Conservation (phyloP, 2,329 filamentous ascomycete species). For the Hortaea sp. region DNA sequence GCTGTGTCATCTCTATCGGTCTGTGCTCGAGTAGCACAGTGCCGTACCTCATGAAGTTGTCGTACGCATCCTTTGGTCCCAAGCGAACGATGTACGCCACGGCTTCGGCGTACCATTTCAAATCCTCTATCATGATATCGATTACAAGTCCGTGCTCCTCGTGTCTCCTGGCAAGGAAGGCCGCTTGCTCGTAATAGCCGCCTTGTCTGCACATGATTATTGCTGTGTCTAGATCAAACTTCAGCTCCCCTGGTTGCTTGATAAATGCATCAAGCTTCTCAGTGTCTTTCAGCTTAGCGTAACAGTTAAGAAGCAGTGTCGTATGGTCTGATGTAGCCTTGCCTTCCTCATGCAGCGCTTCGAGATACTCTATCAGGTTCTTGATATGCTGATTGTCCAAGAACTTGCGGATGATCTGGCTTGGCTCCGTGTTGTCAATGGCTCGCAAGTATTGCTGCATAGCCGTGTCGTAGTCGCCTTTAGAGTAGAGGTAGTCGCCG, state of each 20-base stretch:
- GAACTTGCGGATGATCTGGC: constrained; percentile 94
- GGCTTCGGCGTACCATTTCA: constrained; percentile 79
- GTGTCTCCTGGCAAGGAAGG: constrained; percentile 88
- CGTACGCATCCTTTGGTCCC: constrained; percentile 72
- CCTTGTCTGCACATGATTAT: constrained; percentile 97
- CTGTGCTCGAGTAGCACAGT: constrained; percentile 83
- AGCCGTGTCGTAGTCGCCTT: constrained; percentile 92
- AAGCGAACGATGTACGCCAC: constrained; percentile 85
- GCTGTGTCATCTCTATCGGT: constrained; percentile 65
- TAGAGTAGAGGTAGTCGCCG: constrained; percentile 88
- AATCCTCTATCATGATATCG: constrained; percentile 91
- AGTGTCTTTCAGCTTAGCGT: constrained; percentile 94
- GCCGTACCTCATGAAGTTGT: constrained; percentile 89
- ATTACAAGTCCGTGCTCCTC: constrained; percentile 89
- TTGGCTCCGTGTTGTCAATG: constrained; percentile 91
- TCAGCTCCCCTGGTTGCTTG: constrained; percentile 85
- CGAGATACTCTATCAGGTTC: constrained; percentile 92
- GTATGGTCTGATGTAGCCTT: constrained; percentile 93
- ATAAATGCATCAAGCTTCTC: constrained; percentile 95
- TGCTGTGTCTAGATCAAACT: constrained; percentile 93
- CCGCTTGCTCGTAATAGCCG: constrained; percentile 92
- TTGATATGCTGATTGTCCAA: constrained; percentile 95
- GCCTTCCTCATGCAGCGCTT: constrained; percentile 89
- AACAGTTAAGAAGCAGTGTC: constrained; percentile 88
- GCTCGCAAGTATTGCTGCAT: constrained; percentile 98